Percentiles rank a stretch among this genome's conserved stretches.
Conservation (phyloP, 257 asterid genomes). For the Vinca minor region DNA sequence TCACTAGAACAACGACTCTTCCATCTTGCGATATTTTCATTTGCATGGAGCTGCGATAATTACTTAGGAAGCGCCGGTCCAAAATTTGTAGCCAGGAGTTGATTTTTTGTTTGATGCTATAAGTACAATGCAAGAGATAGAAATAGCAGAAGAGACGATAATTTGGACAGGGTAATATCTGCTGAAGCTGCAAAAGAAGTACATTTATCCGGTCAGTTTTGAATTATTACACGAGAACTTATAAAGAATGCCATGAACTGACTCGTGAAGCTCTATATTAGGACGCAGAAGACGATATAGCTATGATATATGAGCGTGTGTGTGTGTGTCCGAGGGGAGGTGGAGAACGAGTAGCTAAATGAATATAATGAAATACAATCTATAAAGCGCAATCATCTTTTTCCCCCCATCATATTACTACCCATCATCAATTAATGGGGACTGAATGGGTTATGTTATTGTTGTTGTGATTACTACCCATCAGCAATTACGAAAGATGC, state of each 20-base stretch:
- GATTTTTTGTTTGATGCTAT: constrained; percentile 26
- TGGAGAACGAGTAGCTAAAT: too few species aligned
- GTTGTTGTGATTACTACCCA: too few species aligned
- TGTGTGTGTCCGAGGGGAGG: too few species aligned
- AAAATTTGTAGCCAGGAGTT: constrained; percentile 14
- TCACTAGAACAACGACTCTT: constrained; percentile 40
- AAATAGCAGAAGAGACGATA: constrained; percentile 36
- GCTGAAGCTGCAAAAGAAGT: constrained; percentile 54
- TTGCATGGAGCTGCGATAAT: constrained; percentile 11
- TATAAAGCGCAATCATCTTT: too few species aligned
- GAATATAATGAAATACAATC: too few species aligned
- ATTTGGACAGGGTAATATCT: constrained; percentile 26
- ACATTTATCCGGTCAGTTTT: constrained; percentile 8
- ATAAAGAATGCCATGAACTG: too few species aligned
- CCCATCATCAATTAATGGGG: too few species aligned
- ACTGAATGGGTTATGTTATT: too few species aligned
- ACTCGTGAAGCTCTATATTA: too few species aligned
- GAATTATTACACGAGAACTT: background rate
- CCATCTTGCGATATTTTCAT: constrained; percentile 13
- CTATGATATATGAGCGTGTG: too few species aligned
- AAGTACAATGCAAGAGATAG: constrained; percentile 24
- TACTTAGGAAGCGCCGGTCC: constrained; percentile 7
- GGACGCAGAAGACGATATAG: too few species aligned
- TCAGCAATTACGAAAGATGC: background rate
- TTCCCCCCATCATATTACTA: too few species aligned